Conservation (phyloP, 1,139 yeast species). For the Spathaspora sp. region DNA sequence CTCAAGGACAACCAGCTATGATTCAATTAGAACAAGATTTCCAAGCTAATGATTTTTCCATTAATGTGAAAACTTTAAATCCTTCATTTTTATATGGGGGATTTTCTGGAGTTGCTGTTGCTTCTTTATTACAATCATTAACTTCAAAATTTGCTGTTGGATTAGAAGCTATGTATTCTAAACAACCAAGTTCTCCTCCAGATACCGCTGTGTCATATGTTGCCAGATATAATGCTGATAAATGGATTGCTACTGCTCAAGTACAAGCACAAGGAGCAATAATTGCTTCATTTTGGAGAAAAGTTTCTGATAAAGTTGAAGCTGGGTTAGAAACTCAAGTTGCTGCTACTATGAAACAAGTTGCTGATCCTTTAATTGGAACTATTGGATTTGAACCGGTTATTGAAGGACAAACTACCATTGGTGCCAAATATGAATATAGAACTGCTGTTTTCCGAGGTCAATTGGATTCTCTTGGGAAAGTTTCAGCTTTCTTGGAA, state of each 20-base stretch:
- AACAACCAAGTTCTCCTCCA: conserved; percentile 79
- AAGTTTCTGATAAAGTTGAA: conserved; percentile 87
- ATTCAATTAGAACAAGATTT: conserved; percentile 95
- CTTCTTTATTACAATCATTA: conserved; percentile 84
- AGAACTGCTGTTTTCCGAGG: conserved; percentile 96
- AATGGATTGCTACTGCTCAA: conserved; percentile 95
- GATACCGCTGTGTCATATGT: conserved; percentile 91
- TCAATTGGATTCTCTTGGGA: conserved; percentile 88
- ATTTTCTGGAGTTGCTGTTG: conserved; percentile 81
- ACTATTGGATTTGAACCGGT: conserved; percentile 78
- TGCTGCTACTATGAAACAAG: conserved; percentile 75
- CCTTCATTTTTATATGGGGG: conserved; percentile 77
- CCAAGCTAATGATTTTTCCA: conserved; percentile 83
- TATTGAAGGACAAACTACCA: conserved; percentile 86
- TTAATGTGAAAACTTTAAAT: conserved; percentile 88
- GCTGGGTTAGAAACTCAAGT: conserved; percentile 94
- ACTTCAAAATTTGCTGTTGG: conserved; percentile 86
- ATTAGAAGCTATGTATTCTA: conserved; percentile 87
- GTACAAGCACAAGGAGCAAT: conserved; percentile 90
- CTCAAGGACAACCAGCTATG: conserved; percentile 90
- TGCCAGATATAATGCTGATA: conserved; percentile 82
- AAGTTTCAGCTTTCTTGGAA: conserved; percentile 87
- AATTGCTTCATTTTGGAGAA: conserved; percentile 91
- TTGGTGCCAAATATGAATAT: conserved; percentile 98
- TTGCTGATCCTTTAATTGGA: conserved; percentile 79